These are phyloP conservation scores for Stachybotrys echinatus DNA, from an alignment of 2,329 filamentous ascomycete genomes.

Conservation along the genomic window DNA sequence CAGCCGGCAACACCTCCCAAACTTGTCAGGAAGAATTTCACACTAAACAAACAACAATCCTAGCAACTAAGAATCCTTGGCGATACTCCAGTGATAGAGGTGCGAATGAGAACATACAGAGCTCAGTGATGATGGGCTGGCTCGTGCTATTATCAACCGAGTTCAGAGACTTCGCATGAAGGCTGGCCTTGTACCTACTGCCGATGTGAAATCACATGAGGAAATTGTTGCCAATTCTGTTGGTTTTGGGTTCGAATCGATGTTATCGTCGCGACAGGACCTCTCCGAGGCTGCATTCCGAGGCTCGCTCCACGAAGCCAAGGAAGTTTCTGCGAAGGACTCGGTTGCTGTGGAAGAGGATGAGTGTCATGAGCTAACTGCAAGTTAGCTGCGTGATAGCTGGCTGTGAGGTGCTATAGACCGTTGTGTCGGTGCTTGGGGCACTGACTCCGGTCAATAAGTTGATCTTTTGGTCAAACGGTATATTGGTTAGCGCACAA, in stretches of 20 bases:
- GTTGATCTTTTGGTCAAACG: too few relatives aligned
- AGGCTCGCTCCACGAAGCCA: not conserved
- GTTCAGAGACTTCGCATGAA: slow-evolving; percentile 86
- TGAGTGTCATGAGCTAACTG: too few relatives aligned
- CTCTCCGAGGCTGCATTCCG: not conserved
- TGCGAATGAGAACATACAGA: slow-evolving; percentile 63
- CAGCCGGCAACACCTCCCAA: too few relatives aligned
- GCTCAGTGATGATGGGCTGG: slow-evolving; percentile 71
- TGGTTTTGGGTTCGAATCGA: slow-evolving; percentile 57
- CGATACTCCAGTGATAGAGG: too few relatives aligned
- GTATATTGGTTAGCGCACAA: too few relatives aligned
- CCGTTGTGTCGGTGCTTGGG: too few relatives aligned
- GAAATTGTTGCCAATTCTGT: slow-evolving; percentile 71
- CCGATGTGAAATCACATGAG: slow-evolving; percentile 88
- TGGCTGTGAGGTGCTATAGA: too few relatives aligned
- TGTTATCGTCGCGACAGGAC: slow-evolving; percentile 52
- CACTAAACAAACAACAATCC: too few relatives aligned
- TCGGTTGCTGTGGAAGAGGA: not conserved
- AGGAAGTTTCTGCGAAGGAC: not conserved
- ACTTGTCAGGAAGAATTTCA: too few relatives aligned
- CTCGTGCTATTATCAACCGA: slow-evolving; percentile 79
- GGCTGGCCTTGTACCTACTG: slow-evolving; percentile 75
- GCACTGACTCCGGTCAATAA: too few relatives aligned
- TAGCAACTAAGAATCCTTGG: too few relatives aligned
- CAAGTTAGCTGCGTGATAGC: too few relatives aligned